phyloP scores from a whole-genome alignment of 495 filamentous ascomycete species.

The Lasiosphaeria ovina region DNA sequence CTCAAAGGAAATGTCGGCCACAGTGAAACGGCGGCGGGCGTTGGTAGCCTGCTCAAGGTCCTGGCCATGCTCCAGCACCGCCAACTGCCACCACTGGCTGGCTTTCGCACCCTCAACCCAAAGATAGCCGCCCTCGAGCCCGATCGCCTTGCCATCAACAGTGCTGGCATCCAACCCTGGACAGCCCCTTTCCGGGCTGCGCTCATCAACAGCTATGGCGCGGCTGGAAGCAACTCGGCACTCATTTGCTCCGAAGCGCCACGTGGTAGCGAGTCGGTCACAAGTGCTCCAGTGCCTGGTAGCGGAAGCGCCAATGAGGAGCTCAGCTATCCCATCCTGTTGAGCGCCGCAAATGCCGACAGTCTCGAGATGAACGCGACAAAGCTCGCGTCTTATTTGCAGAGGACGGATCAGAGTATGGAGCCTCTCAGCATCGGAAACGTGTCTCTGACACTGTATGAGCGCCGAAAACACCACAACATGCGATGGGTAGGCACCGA shows the following conservation, averaged over 20 bases:
- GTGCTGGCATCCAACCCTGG: constrained; percentile 25
- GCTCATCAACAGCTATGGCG: constrained; percentile 54
- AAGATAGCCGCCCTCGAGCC: constrained; percentile 34
- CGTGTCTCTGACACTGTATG: no score
- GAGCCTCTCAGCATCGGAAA: no score
- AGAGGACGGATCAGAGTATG: no score
- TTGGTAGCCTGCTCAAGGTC: constrained; percentile 69
- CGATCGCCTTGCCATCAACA: constrained; percentile 26
- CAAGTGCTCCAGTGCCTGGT: constrained; percentile 8
- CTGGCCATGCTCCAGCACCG: constrained; percentile 72
- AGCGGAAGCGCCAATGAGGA: neutral
- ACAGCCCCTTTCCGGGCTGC: constrained; percentile 32
- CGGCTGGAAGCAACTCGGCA: constrained; percentile 48
- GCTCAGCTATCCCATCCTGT: neutral
- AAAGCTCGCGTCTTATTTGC: no score
- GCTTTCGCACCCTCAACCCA: constrained; percentile 54
- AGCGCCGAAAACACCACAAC: no score
- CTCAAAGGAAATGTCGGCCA: constrained; percentile 78
- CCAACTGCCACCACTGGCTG: constrained; percentile 67
- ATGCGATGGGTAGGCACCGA: no score
- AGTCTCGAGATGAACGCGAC: no score
- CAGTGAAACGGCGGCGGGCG: constrained; percentile 70
- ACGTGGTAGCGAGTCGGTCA: neutral
- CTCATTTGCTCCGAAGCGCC: constrained; percentile 33
- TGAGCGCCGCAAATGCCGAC: no score